Percentiles rank a stretch among this genome's conserved stretches.
Evolutionary conservation across 2,329 filamentous ascomycete species (phyloP).

Genomic region (Drechslera avenae): DNA sequence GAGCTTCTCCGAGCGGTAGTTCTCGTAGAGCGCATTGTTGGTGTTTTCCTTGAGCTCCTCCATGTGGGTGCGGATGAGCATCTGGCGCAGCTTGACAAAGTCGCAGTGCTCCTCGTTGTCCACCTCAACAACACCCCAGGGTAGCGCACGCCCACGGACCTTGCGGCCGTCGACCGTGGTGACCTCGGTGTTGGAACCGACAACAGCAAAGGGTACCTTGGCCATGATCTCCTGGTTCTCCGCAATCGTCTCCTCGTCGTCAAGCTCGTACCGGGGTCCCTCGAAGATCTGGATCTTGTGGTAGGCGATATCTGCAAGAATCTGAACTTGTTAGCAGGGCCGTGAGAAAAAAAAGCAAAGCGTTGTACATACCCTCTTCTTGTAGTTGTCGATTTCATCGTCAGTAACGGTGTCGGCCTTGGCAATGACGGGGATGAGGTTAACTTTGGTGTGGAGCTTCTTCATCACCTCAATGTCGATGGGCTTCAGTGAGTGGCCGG

Average conservation of each 20-base stretch:
- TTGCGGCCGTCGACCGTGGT: slow-evolving; percentile 89
- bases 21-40: slow-evolving; percentile 98
- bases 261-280: slow-evolving; percentile 95
- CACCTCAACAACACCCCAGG: slow-evolving; percentile 98
- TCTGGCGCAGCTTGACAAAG: slow-evolving; percentile 99
- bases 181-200: slow-evolving; percentile 95
- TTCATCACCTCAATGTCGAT: slow-evolving; percentile 99
- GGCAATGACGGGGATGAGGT: slow-evolving; percentile 98
- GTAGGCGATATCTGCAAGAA: slow-evolving; percentile 93
- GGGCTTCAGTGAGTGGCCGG: slow-evolving; percentile 96
- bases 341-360: not conserved
- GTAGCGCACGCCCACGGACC: slow-evolving; percentile 93
- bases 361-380: slow-evolving; percentile 78
- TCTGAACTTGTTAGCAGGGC: slow-evolving; percentile 60
- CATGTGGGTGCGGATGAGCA: slow-evolving; percentile 99
- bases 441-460: slow-evolving; percentile 99
- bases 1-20: slow-evolving; percentile 99
- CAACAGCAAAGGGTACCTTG: slow-evolving; percentile 97
- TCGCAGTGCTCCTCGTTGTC: slow-evolving; percentile 99
- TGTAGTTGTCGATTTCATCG: slow-evolving; percentile 93
- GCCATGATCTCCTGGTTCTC: slow-evolving; percentile 99
- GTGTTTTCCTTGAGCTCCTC: slow-evolving; percentile 99
- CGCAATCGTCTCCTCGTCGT: slow-evolving; percentile 98
- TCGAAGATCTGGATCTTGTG: slow-evolving; percentile 99
- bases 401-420: slow-evolving; percentile 98